A percentile compares a stretch with the other conserved stretches of the same genome.
phyloP scores from a whole-genome alignment of 345 rosid genomes.

The Melaleuca alternifolia region DNA sequence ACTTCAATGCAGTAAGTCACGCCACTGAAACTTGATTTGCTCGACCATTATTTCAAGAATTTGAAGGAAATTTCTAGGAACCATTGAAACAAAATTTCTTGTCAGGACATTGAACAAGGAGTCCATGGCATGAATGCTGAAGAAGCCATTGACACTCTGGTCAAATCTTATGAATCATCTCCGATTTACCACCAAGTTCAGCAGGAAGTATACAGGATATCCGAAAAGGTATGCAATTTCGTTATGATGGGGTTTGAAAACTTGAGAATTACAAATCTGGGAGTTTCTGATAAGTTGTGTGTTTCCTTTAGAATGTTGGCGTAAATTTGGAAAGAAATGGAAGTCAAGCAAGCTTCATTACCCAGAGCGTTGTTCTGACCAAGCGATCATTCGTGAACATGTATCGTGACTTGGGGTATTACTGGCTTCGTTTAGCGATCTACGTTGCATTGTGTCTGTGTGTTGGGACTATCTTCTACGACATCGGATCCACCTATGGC shows the following conservation, averaged over 20 bases:
- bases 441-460: constrained; percentile 40
- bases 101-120: constrained; percentile 36
- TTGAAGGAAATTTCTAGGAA: not conserved
- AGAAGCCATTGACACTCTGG: constrained; percentile 28
- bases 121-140: constrained; percentile 11
- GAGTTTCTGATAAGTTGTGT: not conserved
- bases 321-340: constrained; percentile 6
- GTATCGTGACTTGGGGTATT: constrained; percentile 55
- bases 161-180: constrained; percentile 27
- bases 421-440: constrained; percentile 51
- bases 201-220: constrained; percentile 12
- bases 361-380: constrained; percentile 30
- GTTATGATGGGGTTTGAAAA: not conserved
- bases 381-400: constrained; percentile 47
- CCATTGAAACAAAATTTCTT: not conserved
- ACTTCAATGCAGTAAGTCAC: constrained; percentile 22
- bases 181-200: constrained; percentile 12
- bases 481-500: constrained; percentile 18
- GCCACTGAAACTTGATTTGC: not conserved
- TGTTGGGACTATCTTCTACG: constrained; percentile 23
- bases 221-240: constrained; percentile 12
- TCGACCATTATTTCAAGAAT: not conserved
- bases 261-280: not conserved
- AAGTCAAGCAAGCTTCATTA: constrained; percentile 22
- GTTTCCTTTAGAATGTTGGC: not conserved